phyloP scores from a whole-genome alignment of 345 rosid genomes.

The Eutrema japonicum region DNA sequence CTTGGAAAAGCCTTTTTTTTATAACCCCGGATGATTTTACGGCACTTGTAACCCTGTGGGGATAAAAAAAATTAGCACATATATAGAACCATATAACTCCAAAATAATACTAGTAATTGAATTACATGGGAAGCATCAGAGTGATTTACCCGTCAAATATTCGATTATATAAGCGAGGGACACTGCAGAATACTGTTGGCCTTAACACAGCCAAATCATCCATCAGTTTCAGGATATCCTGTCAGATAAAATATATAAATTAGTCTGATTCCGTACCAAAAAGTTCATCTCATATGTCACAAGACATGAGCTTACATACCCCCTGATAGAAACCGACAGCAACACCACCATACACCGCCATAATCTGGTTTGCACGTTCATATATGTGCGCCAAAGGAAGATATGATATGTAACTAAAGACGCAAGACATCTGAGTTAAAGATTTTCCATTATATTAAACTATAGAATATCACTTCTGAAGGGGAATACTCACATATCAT shows the following conservation, averaged over 20 bases:
- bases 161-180: constrained; percentile 88
- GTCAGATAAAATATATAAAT: constrained; percentile 36
- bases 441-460: not conserved
- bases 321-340: constrained; percentile 93
- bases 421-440: constrained; percentile 25
- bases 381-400: constrained; percentile 96
- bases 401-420: constrained; percentile 77
- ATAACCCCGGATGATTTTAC: constrained; percentile 75
- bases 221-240: constrained; percentile 83
- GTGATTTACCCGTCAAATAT: constrained; percentile 75
- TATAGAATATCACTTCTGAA: constrained; percentile 9
- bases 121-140: constrained; percentile 20
- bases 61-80: constrained; percentile 26
- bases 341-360: constrained; percentile 59
- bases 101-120: not conserved
- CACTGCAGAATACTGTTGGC: constrained; percentile 91
- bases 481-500: constrained; percentile 74
- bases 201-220: constrained; percentile 82
- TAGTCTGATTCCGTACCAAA: not conserved
- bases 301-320: constrained; percentile 53
- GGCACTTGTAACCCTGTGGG: constrained; percentile 67
- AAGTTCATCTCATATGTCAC: constrained; percentile 16
- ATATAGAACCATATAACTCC: not conserved
- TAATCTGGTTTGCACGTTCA: constrained; percentile 77
- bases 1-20: constrained; percentile 71